phyloP scores from a whole-genome alignment of 257 asterid genomes.

The Cordia subcordata region DNA sequence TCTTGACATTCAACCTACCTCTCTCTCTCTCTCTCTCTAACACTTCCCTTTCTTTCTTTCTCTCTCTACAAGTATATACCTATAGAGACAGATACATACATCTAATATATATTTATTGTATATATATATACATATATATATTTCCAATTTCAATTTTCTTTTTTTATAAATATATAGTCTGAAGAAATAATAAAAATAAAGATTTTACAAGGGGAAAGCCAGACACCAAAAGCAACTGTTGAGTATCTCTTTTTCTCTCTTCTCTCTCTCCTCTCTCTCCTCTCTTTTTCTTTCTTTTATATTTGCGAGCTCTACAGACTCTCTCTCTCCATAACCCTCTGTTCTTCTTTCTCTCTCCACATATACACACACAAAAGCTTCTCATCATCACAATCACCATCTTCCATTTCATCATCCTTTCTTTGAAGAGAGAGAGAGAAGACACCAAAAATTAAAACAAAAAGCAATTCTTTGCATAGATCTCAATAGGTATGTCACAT shows the following conservation, averaged over 20 bases:
- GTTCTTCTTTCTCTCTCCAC: constrained; percentile 21
- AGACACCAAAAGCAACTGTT: constrained; percentile 21
- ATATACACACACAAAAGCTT: constrained; percentile 2
- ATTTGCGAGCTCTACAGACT: constrained; percentile 35
- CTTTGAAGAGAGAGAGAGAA: constrained; percentile 18
- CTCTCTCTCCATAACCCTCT: constrained; percentile 22
- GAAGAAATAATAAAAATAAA: not conserved
- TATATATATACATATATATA: too few species aligned
- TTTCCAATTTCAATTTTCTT: too few species aligned
- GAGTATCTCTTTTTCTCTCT: constrained; percentile 11
- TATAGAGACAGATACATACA: not conserved
- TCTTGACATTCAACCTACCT: too few species aligned
- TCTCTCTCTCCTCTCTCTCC: not conserved
- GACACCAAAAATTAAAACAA: not conserved
- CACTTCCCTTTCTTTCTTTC: too few species aligned
- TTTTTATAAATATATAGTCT: too few species aligned
- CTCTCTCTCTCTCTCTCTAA: not conserved
- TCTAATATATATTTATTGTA: too few species aligned
- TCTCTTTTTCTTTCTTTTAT: constrained; percentile 15
- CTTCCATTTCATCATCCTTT: not conserved
- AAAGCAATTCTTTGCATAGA: not conserved
- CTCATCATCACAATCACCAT: not conserved
- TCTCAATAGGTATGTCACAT: not conserved
- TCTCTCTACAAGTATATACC: not conserved
- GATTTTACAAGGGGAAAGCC: not conserved